A percentile compares a stretch with the other conserved stretches of the same genome.
phyloP scores from a whole-genome alignment of 164 flowering plant species.

The Hamamelis virginiana region DNA sequence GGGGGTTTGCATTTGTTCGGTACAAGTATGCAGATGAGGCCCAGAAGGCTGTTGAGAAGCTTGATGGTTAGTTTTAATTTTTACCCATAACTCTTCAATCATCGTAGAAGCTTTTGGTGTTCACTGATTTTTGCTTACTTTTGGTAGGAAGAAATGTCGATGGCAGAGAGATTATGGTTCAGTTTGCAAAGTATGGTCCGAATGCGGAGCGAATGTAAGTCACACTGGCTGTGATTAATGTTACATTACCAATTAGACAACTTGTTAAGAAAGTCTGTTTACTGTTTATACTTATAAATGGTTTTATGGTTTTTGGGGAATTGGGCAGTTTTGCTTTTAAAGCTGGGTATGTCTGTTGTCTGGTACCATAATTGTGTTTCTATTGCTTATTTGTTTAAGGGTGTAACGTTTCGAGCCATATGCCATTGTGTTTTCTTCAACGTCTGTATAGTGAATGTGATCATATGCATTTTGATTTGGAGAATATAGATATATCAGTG shows the following conservation, averaged over 20 bases:
- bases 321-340: too few relatives aligned
- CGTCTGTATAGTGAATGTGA: too few relatives aligned
- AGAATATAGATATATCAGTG: too few relatives aligned
- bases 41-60: conserved; percentile 71
- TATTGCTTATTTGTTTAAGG: too few relatives aligned
- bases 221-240: neutral
- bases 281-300: neutral
- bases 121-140: neutral
- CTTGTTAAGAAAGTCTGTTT: too few relatives aligned
- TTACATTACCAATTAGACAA: neutral
- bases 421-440: too few relatives aligned
- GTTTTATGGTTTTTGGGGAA: neutral
- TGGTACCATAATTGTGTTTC: too few relatives aligned
- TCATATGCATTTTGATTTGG: too few relatives aligned
- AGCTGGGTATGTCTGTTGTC: too few relatives aligned
- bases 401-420: too few relatives aligned
- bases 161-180: conserved; percentile 78
- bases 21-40: conserved; percentile 79
- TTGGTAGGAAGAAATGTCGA: conserved; percentile 60
- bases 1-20: conserved; percentile 79
- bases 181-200: conserved; percentile 78
- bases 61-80: conserved; percentile 45
- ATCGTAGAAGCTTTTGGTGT: neutral
- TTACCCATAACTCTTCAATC: neutral
- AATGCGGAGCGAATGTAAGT: conserved; percentile 73